These are phyloP conservation scores for Corniculantispora saksenae DNA, from an alignment of 2,329 filamentous ascomycete genomes.

Conservation along the genomic window DNA sequence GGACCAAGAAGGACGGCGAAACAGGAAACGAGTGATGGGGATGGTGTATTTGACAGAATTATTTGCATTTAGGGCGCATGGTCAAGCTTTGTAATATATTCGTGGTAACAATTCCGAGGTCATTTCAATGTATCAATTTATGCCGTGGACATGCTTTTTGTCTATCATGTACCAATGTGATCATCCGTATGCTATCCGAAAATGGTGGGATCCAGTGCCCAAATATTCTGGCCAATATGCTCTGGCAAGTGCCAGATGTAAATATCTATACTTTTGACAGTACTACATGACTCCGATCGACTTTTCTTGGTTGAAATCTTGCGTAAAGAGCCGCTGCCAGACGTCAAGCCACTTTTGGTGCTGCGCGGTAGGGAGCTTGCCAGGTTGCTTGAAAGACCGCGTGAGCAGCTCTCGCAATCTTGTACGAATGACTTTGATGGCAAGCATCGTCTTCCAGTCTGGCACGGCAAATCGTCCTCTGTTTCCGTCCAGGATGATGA, in stretches of 20 bases:
- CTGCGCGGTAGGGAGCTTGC: slow-evolving; percentile 62
- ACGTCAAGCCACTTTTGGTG: slow-evolving; percentile 74
- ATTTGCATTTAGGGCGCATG: not conserved
- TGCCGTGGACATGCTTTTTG: not conserved
- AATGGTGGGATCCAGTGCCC: not conserved
- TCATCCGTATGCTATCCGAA: not conserved
- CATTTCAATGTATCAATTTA: not conserved
- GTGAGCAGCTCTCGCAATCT: slow-evolving; percentile 75
- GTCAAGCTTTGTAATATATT: not conserved
- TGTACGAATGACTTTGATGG: slow-evolving; percentile 77
- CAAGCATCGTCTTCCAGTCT: slow-evolving; percentile 89
- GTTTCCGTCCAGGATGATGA: slow-evolving; percentile 85
- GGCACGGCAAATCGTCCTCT: slow-evolving; percentile 78
- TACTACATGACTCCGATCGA: slow-evolving; percentile 23
- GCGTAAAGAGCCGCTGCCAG: slow-evolving; percentile 70
- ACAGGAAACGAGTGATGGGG: not conserved
- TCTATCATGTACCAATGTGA: not conserved
- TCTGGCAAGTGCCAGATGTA: not conserved
- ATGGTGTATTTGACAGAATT: not conserved
- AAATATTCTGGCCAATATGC: not conserved
- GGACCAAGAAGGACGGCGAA: slow-evolving; percentile 19
- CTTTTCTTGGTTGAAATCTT: slow-evolving; percentile 44
- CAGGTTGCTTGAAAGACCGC: slow-evolving; percentile 67
- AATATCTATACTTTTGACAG: slow-evolving; percentile 32
- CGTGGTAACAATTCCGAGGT: not conserved